Base-by-base conservation (phyloP, 192 early-diverging fungal species). In the Backusella australiensis region DNA sequence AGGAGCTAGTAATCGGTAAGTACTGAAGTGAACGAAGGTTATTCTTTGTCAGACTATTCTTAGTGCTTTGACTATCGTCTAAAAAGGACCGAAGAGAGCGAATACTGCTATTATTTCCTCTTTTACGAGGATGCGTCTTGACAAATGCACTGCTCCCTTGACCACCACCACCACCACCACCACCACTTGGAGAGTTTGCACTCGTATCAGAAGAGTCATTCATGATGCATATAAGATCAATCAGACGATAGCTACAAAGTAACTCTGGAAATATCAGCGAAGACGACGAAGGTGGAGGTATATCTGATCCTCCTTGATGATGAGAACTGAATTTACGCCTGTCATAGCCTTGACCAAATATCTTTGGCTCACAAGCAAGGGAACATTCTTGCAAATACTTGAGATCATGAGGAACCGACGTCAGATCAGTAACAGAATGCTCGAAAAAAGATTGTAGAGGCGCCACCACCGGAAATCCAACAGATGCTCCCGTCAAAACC, bases 351-450 rank as follows among this genome's bases (percentile, higher is more conserved):
- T 75, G 66, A 0, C 78, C 78, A 65, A 79, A 79, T 34, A 74
- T 75, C 4, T 66, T 73, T 15, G 80, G 80, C 15, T 81, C 80
- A 71, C 80, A 81, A 29, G 67, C 67, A n/a, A 81, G 21, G 1
- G 80, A 81, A 7, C 76, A 77, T 67, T 81, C 80, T 29, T 81
- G 80, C 15, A 81, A 59, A 34, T 75, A 74, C 11, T 77, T 77
- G 63, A 63, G 75, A 52, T 81, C 76, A 26, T 81, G 72, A 15
- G 80, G 80, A 3, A 81, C 76, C 15, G 80, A 74, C 6, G 67
- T 38, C 12, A 78, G 29, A 21, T 81, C 73, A 23, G 68, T 75
- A 7, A 75, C 68, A 26, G 73, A 67, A 14, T 67, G 44, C n/a
- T 75, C 71, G 67, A 81, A 81, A 59, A 65, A 78, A 19, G 67